These are phyloP conservation scores for Mucor lusitanicus DNA, from an alignment of 371 early-diverging fungal genomes.

Conservation along the genomic window DNA sequence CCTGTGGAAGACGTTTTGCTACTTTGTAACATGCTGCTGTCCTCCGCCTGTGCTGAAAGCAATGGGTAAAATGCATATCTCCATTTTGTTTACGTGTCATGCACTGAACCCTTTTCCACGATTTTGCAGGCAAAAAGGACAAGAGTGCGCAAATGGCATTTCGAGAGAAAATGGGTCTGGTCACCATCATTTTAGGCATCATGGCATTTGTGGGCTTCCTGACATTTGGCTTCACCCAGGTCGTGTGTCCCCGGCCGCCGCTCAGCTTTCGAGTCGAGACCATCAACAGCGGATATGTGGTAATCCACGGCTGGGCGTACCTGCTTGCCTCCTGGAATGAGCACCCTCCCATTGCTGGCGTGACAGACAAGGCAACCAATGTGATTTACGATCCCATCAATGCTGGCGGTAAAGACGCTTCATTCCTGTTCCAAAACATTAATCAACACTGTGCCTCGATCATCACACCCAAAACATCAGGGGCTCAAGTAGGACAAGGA, in stretches of 20 bases:
- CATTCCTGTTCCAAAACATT: conserved; percentile 77
- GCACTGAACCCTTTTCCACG: background rate
- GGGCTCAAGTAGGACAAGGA: conserved; percentile 22
- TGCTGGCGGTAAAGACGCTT: conserved; percentile 76
- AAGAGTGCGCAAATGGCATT: conserved; percentile 75
- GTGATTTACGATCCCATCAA: conserved; percentile 62
- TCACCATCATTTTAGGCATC: conserved; percentile 68
- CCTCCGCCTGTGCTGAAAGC: conserved; percentile 47
- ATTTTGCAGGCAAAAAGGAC: conserved; percentile 48
- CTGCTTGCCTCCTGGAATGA: conserved; percentile 56
- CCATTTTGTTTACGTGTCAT: background rate
- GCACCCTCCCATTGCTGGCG: conserved; percentile 53
- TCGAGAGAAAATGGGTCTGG: conserved; percentile 84
- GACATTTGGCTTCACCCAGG: conserved; percentile 72
- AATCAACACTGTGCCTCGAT: conserved; percentile 61
- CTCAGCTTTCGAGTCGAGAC: conserved; percentile 41
- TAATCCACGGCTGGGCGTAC: conserved; percentile 65
- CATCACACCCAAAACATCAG: conserved; percentile 40
- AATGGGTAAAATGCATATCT: conserved; percentile 53
- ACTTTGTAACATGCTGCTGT: conserved; percentile 57
- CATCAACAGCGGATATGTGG: conserved; percentile 49
- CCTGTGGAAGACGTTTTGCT: conserved; percentile 51
- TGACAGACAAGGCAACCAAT: conserved; percentile 45
- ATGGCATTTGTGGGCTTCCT: conserved; percentile 77
- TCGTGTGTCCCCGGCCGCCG: conserved; percentile 57